A percentile compares a stretch with the other conserved stretches of the same genome.
phyloP scores from a whole-genome alignment of 257 asterid genomes.

The Fraxinus quadrangulata region DNA sequence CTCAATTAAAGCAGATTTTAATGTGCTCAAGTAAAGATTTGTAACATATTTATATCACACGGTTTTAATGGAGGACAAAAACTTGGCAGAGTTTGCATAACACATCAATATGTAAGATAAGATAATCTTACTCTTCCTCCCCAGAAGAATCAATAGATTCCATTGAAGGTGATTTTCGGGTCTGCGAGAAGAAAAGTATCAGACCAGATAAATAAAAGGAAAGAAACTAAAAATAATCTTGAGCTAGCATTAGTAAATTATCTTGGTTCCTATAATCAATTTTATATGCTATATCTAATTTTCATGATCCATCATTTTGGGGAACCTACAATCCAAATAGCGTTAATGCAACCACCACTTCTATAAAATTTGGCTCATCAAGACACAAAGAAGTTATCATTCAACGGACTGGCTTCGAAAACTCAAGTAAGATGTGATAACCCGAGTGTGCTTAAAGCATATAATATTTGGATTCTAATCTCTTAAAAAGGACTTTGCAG shows the following conservation, averaged over 20 bases:
- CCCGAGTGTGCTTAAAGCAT: neutral
- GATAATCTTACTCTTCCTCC: slow-evolving; percentile 88
- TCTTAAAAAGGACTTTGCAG: neutral
- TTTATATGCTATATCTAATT: neutral
- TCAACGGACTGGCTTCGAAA: neutral
- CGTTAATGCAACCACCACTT: neutral
- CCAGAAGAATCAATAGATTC: slow-evolving; percentile 89
- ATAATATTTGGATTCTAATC: neutral
- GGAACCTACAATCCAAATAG: slow-evolving; percentile 6
- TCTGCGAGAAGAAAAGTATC: slow-evolving; percentile 47
- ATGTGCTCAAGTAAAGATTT: neutral
- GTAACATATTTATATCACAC: neutral
- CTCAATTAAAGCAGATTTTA: slow-evolving; percentile 17
- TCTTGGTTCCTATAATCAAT: slow-evolving; percentile 7
- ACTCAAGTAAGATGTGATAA: neutral
- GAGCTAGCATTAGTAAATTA: slow-evolving; percentile 11
- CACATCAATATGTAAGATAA: slow-evolving; percentile 24
- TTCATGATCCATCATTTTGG: slow-evolving; percentile 15
- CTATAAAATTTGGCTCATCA: slow-evolving; percentile 8
- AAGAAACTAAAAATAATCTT: slow-evolving; percentile 8
- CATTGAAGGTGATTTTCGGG: slow-evolving; percentile 62
- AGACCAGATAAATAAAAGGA: slow-evolving; percentile 14
- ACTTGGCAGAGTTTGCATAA: slow-evolving; percentile 12
- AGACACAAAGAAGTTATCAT: neutral
- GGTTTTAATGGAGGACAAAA: slow-evolving; percentile 15